Base-by-base conservation (phyloP, 306 rosid genomes). In the Echinosophora koreensis region DNA sequence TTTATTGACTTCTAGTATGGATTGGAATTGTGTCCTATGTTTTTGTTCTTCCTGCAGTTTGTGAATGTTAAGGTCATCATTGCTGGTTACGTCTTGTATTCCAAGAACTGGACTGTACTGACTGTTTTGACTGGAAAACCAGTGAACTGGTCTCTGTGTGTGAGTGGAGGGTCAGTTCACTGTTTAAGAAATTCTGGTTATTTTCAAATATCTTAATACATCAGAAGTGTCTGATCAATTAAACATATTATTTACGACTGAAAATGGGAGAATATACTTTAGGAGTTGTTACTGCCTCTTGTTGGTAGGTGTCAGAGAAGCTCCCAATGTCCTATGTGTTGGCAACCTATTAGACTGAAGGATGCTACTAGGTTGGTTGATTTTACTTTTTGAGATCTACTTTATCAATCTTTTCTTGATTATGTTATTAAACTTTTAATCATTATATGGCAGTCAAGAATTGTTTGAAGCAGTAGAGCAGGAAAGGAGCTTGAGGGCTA, bases 281-380 rank as follows among this genome's bases (percentile, higher is more conserved):
- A 58, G 38, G 52, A 66, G 51, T 55, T 82, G 17, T 60, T 52
- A 5, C 35, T 7, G 50, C 65, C 64, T 85, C 51, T 50, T 73
- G 30, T 71, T 52, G 81, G 49, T 76, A 92, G 99, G 99, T 86
- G 98, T 86, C 99, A 96, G 77, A 82, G 98, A 87, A 96, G 96
- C 78, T 88, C 99, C 38, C 91, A 96, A 22, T 96, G 99, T 79
- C 99, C 99, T 49, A 92, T 92, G 98, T 96, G 99, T 83, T 96
- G 96, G 99, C 98, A 80, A 77, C 51, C 85, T 79, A 83, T 96
- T 80, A 81, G 89, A 86, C 62, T 96, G 87, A 96, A 89, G 84
- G 99, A 96, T 84, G 87, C 90, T 4, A 77, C 82, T 72, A 93
- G 99, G 99, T 96, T 86, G 37, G 22, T 47, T 38, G 34, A 5